Evolutionary conservation across 768 basidiomycete genomes (phyloP).

Genomic region (Pisolithus orientalis): DNA sequence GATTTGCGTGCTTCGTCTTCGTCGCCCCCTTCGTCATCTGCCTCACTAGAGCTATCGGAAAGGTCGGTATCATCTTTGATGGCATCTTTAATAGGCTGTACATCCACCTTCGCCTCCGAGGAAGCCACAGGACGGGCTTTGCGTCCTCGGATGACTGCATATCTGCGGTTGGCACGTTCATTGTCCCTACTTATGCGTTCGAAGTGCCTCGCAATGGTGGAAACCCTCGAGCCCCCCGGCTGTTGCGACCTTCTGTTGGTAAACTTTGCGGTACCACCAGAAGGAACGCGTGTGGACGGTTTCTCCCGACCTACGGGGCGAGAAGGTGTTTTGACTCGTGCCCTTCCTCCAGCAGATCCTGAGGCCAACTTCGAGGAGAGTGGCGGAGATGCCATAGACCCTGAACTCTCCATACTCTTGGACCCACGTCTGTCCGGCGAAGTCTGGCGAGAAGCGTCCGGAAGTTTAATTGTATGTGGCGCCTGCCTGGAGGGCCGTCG

Average conservation of each 20-base stretch:
- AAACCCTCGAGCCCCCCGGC: conserved; percentile 63
- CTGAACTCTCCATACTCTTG: conserved; percentile 31
- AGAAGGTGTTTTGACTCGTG: conserved; percentile 31
- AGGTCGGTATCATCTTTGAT: conserved; percentile 80
- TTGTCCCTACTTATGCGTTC: conserved; percentile 75
- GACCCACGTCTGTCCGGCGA: conserved; percentile 67
- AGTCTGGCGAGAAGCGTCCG: conserved; percentile 51
- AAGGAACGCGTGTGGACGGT: conserved; percentile 35
- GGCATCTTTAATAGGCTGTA: conserved; percentile 86
- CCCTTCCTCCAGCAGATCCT: conserved; percentile 25
- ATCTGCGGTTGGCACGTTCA: conserved; percentile 69
- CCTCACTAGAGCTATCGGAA: conserved; percentile 60
- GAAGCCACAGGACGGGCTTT: conserved; percentile 87
- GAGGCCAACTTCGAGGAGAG: conserved; percentile 20
- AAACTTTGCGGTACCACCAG: conserved; percentile 36
- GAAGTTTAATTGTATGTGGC: conserved; percentile 44
- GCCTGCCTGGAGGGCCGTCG: conserved; percentile 38
- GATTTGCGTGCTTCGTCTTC: conserved; percentile 39
- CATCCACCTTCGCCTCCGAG: conserved; percentile 81
- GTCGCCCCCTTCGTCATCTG: conserved; percentile 63
- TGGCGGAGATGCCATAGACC: conserved; percentile 15
- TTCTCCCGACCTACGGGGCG: conserved; percentile 33
- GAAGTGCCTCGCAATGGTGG: conserved; percentile 85
- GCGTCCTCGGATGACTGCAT: conserved; percentile 81
- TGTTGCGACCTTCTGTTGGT: conserved; percentile 49